A percentile compares a stretch with the other conserved stretches of the same genome.
phyloP scores from a whole-genome alignment of 768 basidiomycete genomes.

The Kwoniella sp. region DNA sequence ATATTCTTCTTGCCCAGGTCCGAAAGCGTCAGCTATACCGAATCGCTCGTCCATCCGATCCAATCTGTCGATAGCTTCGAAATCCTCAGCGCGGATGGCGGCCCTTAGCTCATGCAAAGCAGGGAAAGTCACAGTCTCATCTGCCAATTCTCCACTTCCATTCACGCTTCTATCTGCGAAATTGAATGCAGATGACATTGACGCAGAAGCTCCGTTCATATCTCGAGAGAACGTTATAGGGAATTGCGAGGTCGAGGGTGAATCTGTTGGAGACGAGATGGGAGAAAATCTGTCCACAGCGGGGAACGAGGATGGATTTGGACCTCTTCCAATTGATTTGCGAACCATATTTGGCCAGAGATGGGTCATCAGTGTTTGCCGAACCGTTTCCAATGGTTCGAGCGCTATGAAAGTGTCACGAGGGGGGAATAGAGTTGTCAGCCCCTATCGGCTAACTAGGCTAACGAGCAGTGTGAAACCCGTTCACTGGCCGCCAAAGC shows the following conservation, averaged over 20 bases:
- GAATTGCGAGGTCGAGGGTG: conserved; percentile 16
- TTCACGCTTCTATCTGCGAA: background rate
- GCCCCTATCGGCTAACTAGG: background rate
- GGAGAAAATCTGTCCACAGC: background rate
- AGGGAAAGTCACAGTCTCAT: conserved; percentile 26
- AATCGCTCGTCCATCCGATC: conserved; percentile 16
- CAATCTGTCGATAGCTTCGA: conserved; percentile 9
- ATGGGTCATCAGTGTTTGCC: conserved; percentile 49
- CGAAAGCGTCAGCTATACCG: conserved; percentile 15
- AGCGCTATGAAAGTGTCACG: conserved; percentile 22
- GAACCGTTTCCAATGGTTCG: conserved; percentile 30
- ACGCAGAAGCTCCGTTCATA: background rate
- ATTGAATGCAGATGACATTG: background rate
- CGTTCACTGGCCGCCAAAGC: too few species aligned
- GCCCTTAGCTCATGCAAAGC: conserved; percentile 30
- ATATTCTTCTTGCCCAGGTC: conserved; percentile 36
- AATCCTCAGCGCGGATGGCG: conserved; percentile 16
- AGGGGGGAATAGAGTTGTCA: background rate
- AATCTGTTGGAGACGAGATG: background rate
- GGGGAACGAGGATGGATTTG: background rate
- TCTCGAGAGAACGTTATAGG: conserved; percentile 24
- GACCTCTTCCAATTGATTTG: conserved; percentile 25
- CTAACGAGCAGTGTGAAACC: background rate
- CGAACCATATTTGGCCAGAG: conserved; percentile 49
- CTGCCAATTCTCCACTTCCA: background rate